phyloP scores from a whole-genome alignment of 495 filamentous ascomycete genomes.

The Xylaria longipes region DNA sequence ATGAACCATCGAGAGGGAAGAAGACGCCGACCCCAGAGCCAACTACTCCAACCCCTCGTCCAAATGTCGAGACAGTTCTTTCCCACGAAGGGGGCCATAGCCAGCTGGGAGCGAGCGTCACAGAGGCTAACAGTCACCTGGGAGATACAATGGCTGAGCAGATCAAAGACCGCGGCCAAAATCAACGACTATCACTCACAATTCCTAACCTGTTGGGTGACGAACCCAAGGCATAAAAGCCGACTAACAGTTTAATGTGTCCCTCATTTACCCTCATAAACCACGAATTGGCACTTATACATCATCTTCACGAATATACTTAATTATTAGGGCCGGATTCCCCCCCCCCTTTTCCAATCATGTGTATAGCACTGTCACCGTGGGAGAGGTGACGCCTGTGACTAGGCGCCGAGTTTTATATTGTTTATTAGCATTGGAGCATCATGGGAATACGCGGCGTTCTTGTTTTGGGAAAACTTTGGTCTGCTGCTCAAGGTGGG shows the following conservation, averaged over 20 bases:
- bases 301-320: constrained; percentile 30
- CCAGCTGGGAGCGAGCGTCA: background rate
- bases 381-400: constrained; percentile 24
- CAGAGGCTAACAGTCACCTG: constrained; percentile 6
- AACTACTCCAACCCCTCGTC: background rate
- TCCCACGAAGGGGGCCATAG: background rate
- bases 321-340: constrained; percentile 31
- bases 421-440: constrained; percentile 26
- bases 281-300: constrained; percentile 10
- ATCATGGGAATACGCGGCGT: constrained; percentile 24
- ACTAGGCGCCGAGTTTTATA: constrained; percentile 5
- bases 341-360: constrained; percentile 30
- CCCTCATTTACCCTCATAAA: constrained; percentile 27
- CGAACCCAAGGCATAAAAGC: constrained; percentile 8
- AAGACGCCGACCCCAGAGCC: constrained; percentile 19
- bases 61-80: background rate
- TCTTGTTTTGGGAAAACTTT: constrained; percentile 17
- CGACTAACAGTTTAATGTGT: background rate
- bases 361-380: constrained; percentile 41
- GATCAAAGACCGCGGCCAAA: constrained; percentile 28
- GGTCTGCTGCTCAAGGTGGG: constrained; percentile 9
- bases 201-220: constrained; percentile 31
- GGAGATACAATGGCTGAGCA: constrained; percentile 19
- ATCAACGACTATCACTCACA: constrained; percentile 32
- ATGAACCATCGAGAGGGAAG: constrained; percentile 22